These are phyloP conservation scores for Colletotrichum noveboracense DNA, from an alignment of 2,329 filamentous ascomycete genomes.

Conservation along the genomic window DNA sequence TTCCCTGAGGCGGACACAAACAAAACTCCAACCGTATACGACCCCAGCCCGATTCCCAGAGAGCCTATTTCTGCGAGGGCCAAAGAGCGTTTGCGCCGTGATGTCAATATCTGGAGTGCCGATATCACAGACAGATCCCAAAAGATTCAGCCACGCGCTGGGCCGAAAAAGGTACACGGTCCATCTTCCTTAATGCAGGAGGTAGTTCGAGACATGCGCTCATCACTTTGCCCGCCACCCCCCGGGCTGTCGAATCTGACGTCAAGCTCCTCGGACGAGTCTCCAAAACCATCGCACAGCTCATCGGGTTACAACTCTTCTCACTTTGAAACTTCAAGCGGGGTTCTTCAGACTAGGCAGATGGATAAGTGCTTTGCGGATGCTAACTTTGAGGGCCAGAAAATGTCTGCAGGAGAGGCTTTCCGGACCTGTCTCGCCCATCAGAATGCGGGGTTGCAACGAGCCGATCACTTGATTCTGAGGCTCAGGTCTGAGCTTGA, in stretches of 20 bases:
- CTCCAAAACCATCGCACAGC: fast-evolving
- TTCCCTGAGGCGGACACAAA: background rate
- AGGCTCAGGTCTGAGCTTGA: background rate
- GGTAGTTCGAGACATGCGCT: background rate
- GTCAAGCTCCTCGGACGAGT: background rate
- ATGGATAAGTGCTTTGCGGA: background rate
- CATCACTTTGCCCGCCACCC: background rate
- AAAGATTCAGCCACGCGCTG: background rate
- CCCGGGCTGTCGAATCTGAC: background rate
- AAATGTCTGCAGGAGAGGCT: background rate
- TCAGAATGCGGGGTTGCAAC: background rate
- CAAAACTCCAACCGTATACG: background rate
- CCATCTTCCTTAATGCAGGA: background rate
- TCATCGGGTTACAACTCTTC: background rate
- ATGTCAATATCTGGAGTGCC: background rate
- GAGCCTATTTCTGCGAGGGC: background rate
- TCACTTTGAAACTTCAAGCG: background rate
- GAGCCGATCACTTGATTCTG: background rate
- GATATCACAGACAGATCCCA: background rate
- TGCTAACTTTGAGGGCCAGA: background rate
- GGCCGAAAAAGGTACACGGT: background rate
- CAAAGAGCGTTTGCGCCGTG: background rate
- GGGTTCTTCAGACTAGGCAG: fast-evolving
- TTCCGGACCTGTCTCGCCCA: background rate
- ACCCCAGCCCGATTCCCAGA: background rate